Evolutionary conservation across 2,329 filamentous ascomycete genomes (phyloP).

Genomic region (Paecilomyces variotii): DNA sequence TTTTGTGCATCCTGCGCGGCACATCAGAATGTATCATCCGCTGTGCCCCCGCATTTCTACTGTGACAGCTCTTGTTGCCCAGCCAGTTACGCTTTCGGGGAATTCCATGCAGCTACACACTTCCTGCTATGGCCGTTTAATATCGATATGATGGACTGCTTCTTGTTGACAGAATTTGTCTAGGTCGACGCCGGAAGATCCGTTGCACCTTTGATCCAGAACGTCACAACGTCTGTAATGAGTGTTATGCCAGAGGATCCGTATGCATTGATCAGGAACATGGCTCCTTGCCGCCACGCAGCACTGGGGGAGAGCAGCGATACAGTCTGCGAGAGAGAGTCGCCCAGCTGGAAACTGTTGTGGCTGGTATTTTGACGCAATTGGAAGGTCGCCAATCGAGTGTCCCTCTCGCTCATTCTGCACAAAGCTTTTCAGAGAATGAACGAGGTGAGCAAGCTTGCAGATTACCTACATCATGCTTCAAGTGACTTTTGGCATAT

Average conservation of each 20-base stretch:
- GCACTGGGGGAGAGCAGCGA: conserved; percentile 16
- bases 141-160: not conserved
- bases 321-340: conserved; percentile 34
- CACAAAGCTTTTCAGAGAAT: not conserved
- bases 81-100: not conserved
- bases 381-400: conserved; percentile 16
- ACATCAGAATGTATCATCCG: not conserved
- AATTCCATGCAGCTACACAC: not conserved
- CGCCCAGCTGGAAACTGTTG: conserved; percentile 28
- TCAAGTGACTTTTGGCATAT: not conserved
- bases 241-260: conserved; percentile 31
- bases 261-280: conserved; percentile 34
- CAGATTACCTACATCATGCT: not conserved
- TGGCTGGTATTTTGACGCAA: conserved; percentile 24
- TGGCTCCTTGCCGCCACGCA: conserved; percentile 16
- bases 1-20: not conserved
- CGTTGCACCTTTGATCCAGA: conserved; percentile 32
- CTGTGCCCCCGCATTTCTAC: too few relatives aligned
- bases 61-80: not conserved
- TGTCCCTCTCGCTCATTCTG: not conserved
- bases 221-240: conserved; percentile 28
- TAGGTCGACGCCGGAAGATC: conserved; percentile 35
- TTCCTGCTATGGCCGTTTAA: not conserved
- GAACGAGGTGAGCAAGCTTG: conserved; percentile 2
- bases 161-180: not conserved